phyloP scores from a whole-genome alignment of 1,284 basidiomycete genomes.

The Tilletia indica region DNA sequence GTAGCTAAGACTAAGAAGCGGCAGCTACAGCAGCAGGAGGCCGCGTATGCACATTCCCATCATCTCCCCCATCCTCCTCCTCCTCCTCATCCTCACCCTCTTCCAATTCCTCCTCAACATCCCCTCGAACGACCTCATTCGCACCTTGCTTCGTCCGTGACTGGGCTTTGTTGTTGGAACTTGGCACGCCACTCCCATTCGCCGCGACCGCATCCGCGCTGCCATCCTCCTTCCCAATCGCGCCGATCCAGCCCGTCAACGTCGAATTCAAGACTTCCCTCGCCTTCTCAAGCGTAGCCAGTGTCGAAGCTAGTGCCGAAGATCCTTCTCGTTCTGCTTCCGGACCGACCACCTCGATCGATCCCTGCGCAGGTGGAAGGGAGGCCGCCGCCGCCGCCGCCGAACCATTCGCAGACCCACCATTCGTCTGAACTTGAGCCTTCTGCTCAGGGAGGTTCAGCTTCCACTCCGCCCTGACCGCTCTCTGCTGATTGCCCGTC shows the following conservation, averaged over 20 bases:
- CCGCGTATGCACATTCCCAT: not conserved
- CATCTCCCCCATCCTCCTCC: conserved; percentile 14
- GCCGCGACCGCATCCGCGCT: not conserved
- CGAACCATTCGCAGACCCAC: not conserved
- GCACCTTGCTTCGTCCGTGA: not conserved
- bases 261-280: conserved; percentile 4
- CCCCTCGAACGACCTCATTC: too few species aligned
- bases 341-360: not conserved
- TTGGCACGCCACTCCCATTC: not conserved
- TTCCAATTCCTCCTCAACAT: not conserved
- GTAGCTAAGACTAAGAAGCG: not conserved
- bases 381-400: not conserved
- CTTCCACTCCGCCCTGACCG: conserved; percentile 7
- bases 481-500: not conserved
- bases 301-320: not conserved
- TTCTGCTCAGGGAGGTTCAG: not conserved
- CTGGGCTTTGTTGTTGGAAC: too few species aligned
- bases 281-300: conserved; percentile 7
- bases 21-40: not conserved
- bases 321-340: not conserved
- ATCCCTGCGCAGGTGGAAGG: not conserved
- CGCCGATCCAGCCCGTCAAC: conserved; percentile 12
- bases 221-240: conserved; percentile 6
- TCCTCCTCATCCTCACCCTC: conserved; percentile 9
- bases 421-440: too few species aligned